Evolutionary conservation across 192 early-diverging fungal species (phyloP), one percentile per base, ranked within the genome.

Genomic region (Entrophospora sp.): DNA sequence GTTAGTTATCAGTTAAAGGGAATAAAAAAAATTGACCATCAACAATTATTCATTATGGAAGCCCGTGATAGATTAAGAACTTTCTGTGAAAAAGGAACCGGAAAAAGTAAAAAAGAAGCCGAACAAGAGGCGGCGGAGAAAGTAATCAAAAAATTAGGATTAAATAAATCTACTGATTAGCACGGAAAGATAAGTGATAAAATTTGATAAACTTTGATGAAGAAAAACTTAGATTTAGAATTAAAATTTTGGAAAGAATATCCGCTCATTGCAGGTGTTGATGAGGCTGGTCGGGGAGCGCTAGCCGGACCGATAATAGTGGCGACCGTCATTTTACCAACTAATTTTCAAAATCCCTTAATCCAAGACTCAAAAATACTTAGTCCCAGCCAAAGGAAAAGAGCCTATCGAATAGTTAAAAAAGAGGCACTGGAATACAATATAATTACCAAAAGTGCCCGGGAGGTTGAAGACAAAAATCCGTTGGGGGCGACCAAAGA

Each of bases 351-450:
- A 58, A 58, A 36, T 20, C 55, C 55, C 5, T 22, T 58, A 1
- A 58, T 58, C 14, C 55, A 58, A 58, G 55, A 58, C 10, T 58
- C 55, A 3, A 58, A 58, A 58, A 58, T 58, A 12, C 55, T 58
- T 27, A 58, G 55, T 37, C 55, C 55, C 1, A 58, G 34, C 34
- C 55, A 58, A 37, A 58, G 55, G 35, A 58, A 58, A 35, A 58
- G 18, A 37, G 55, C 24, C 24, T 58, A 37, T 37, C 55, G n/a
- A 5, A 37, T 58, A 37, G 34, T 58, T 10, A 58, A 37, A 37
- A 35, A 36, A 20, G 34, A 2, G 12, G 55, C 55, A 1, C 1
- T 58, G 20, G 55, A 58, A 37, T 58, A 36, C 10, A 58, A 27
- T 27, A 38, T 36, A 18, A 20, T 58, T 37, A 13, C 55, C 36